Evolutionary conservation across 2,329 filamentous ascomycete species (phyloP).

Genomic region (Leptographium lundbergii): DNA sequence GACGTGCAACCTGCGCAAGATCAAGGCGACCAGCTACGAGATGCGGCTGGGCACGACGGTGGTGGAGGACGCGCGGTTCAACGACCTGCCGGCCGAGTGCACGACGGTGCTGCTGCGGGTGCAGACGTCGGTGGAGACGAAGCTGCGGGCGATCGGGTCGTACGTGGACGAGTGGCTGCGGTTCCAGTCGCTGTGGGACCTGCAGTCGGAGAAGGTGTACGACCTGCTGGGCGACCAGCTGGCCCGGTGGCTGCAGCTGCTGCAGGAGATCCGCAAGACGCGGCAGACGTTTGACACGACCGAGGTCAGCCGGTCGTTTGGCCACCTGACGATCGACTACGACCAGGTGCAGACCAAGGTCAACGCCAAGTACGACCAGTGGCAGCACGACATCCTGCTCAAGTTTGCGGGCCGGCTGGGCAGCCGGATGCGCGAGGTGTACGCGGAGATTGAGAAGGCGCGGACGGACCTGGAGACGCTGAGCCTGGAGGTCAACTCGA

Average conservation of each 20-base stretch:
- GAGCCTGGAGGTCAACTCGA: slow-evolving; percentile 86
- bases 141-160: slow-evolving; percentile 62
- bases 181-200: slow-evolving; percentile 96
- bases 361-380: slow-evolving; percentile 98
- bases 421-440: slow-evolving; percentile 81
- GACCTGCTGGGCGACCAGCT: slow-evolving; percentile 84
- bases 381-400: slow-evolving; percentile 92
- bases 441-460: slow-evolving; percentile 82
- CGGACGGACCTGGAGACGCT: slow-evolving; percentile 83
- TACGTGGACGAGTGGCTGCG: slow-evolving; percentile 98
- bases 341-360: slow-evolving; percentile 98
- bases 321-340: slow-evolving; percentile 90
- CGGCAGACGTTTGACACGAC: slow-evolving; percentile 95
- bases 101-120: slow-evolving; percentile 67
- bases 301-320: slow-evolving; percentile 84
- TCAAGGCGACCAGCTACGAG: slow-evolving; percentile 91
- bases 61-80: slow-evolving; percentile 61
- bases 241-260: slow-evolving; percentile 80
- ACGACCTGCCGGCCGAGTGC: slow-evolving; percentile 73
- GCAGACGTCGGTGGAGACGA: slow-evolving; percentile 72
- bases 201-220: slow-evolving; percentile 92
- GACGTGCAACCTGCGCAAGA: slow-evolving; percentile 82
- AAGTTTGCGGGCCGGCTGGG: slow-evolving; percentile 88
- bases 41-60: slow-evolving; percentile 62
- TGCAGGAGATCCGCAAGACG: slow-evolving; percentile 95